Evolutionary conservation across 305 asterid genomes (phyloP), one percentile per base, ranked within the genome.

Genomic region (Fraxinus paxiana): DNA sequence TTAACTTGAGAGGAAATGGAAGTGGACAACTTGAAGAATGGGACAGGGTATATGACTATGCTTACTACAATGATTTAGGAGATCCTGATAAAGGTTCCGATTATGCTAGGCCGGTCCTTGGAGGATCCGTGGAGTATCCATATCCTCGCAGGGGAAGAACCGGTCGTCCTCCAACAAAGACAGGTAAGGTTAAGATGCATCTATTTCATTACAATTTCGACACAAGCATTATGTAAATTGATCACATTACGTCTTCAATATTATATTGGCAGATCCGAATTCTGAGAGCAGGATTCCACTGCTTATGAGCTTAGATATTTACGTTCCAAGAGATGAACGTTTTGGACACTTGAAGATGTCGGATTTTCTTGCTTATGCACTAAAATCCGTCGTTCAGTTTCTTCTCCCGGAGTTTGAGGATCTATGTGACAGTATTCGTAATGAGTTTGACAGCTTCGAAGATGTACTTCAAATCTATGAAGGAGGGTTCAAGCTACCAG

Each of bases 61-160:
- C 87, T 84, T 81, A 85, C 71, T 92, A 90, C 82, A 90, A 90
- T 31, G 97, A 92, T 70, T 88, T 92, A 34, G 93, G 94, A 22
- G 87, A 90, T 65, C 97, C 93, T 1, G 92, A 91, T 79, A 91
- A 85, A 77, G 92, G 92, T 73, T 18, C 82, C 0, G 91, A 91
- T 17, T 83, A 87, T 69, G 88, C 82, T 4, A 91, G 97, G 43
- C 88, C 81, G 4, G 83, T 86, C 17, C 89, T 91, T 35, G 97
- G 97, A 13, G 96, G 96, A 17, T 86, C 94, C 0, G 15, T 80
- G 28, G 92, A 91, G 38, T 89, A 77, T 46, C 96, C 97, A 1
- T 92, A 91, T 80, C 97, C 97, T 78, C 93, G 97, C n/a, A 88
- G 97, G 87, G 91, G 92, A 80, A 91, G 97, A 88, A 92, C 97